Evolutionary conservation across 176 grass and related monocot species (phyloP).

Genomic region (Avena atlantica): DNA sequence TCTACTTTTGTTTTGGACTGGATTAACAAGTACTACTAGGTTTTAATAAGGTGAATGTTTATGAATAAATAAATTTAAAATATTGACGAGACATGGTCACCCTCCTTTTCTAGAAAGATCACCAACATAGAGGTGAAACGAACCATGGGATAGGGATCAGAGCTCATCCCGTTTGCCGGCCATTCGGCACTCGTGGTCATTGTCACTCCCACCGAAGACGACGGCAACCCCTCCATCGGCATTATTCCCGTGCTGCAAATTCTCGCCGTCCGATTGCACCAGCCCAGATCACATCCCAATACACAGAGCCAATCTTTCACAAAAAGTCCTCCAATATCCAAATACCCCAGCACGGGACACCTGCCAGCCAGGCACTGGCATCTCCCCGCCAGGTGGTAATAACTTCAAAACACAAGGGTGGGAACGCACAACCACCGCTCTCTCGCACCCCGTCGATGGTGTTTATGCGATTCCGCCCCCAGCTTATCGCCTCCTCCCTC

Average conservation of each 20-base stretch:
- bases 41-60: too few species aligned
- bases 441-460: slow-evolving; percentile 32
- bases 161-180: too few species aligned
- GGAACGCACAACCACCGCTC: neutral
- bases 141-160: too few species aligned
- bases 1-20: too few species aligned
- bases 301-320: neutral
- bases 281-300: neutral
- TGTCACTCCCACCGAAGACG: neutral
- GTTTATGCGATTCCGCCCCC: slow-evolving; percentile 56
- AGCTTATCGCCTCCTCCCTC: slow-evolving; percentile 34
- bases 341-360: neutral
- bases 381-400: neutral
- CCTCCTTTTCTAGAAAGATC: too few species aligned
- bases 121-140: too few species aligned
- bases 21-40: too few species aligned
- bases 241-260: neutral
- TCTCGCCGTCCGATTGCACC: neutral
- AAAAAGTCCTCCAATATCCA: neutral
- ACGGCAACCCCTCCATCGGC: neutral
- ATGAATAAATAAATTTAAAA: too few species aligned
- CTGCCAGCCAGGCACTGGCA: neutral
- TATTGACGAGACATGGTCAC: too few species aligned
- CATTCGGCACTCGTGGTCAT: too few species aligned
- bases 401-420: neutral